Base-by-base conservation (phyloP, 1,139 yeast species). In the Taphrina confusa region DNA sequence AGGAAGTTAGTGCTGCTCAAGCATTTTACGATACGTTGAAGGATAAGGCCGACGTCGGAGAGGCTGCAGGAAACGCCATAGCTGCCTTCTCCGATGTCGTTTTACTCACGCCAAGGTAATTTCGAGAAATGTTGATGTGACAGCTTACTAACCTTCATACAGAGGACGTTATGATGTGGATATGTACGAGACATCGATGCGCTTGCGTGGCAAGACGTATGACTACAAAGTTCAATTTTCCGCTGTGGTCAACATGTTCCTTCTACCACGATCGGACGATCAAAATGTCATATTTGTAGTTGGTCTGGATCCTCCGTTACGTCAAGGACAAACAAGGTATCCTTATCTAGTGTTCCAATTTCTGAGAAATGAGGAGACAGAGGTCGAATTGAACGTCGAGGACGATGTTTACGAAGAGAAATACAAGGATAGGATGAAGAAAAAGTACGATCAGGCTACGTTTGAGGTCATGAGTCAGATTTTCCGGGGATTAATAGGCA, bases 151-250 rank as follows among this genome's bases (percentile, higher is more conserved):
- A 84, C n/a, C 4, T 23, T 42, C 16, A n/a, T 45, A 5, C 36
- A 47, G 95, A 80, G 98, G 98, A 68, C 92, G 98, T 74, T 92
- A 91, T 73, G 98, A 94, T 72, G 87, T 92, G 68, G 97, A 91
- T 73, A 86, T 92, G 85, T 92, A 88, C 74, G 84, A 89, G 46
- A 82, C 83, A 27, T 87, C 95, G 46, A 82, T 94, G 74, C 84
- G 98, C 72, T 79, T 92, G 62, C 84, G 98, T 70, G 99, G 99
- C 73, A 92, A 92, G 75, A 92, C 98, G 2, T 92, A 94, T 74
- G 98, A 92, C 73, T 94, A 92, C 79, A 94, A 92, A 75, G 82
- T 94, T 63, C 96, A 88, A 72, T 92, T 88, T 74, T 81, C 84
- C 69, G 95, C 89, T 71, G 85, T 92, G 66, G 96, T 91, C 73